phyloP scores from a whole-genome alignment of 2,329 filamentous ascomycete species.

The Decorospora gaudefroyi region DNA sequence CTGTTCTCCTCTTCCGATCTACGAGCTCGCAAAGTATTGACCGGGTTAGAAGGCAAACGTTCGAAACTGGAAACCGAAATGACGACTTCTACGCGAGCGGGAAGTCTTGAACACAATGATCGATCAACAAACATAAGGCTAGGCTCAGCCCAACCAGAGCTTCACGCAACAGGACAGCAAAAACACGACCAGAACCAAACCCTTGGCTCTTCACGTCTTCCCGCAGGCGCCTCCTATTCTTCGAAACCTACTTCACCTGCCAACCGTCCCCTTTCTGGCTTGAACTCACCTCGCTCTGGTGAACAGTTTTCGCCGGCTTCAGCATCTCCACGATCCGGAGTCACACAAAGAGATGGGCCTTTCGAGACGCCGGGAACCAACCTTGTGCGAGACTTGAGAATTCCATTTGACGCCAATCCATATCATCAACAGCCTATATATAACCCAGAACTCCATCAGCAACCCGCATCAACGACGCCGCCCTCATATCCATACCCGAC shows the following conservation, averaged over 20 bases:
- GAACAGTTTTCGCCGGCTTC: conserved; percentile 45
- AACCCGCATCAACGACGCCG: conserved; percentile 26
- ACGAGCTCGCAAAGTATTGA: conserved; percentile 21
- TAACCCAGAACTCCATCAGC: conserved; percentile 20
- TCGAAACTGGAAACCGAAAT: conserved; percentile 51
- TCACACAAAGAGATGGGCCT: conserved; percentile 31
- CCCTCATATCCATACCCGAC: conserved; percentile 22
- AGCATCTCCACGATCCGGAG: conserved; percentile 41
- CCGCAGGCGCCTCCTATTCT: conserved; percentile 31
- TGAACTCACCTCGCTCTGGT: conserved; percentile 41
- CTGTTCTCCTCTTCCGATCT: conserved; percentile 9
- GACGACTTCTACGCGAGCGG: conserved; percentile 38
- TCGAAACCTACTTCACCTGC: conserved; percentile 45
- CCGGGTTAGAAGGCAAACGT: conserved; percentile 49
- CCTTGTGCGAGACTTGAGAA: conserved; percentile 28
- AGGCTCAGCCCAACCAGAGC: conserved; percentile 35
- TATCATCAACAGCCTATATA: conserved; percentile 27
- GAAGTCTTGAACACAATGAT: conserved; percentile 39
- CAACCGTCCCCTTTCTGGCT: conserved; percentile 33
- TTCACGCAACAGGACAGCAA: conserved; percentile 21
- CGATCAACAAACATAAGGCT: conserved; percentile 32
- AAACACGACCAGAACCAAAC: conserved; percentile 38
- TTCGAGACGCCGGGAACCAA: conserved; percentile 29
- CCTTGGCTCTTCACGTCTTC: conserved; percentile 28
- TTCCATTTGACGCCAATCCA: conserved; percentile 24